Evolutionary conservation across 148 eudicot genomes (phyloP), one percentile per base, ranked within the genome.

Genomic region (Diospyros lotus): DNA sequence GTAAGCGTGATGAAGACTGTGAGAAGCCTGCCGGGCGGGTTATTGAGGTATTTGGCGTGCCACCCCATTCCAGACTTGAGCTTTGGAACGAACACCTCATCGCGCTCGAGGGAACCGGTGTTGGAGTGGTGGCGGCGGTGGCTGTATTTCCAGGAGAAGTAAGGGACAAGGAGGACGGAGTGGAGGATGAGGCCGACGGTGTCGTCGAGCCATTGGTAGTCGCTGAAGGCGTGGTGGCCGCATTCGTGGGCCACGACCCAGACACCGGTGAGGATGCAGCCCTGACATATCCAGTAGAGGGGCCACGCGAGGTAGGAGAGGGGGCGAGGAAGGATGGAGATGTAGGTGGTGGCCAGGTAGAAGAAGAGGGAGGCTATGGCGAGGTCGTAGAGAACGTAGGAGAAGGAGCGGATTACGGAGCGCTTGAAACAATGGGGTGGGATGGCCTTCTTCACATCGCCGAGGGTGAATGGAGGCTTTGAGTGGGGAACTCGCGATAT

Each of bases 71-170:
- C 17, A 0, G 87, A 82, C 71, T 75, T 84, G 50, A 28, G 70
- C 55, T 89, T 91, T 0, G 98, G 98, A 15, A 93, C 97, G 68
- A 89, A 93, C 8, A 91, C 97, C 78, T 93, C 98, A 42, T 93
- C 98, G 42, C 84, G 88, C 9, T 93, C 98, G 4, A 93, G 72
- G 11, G 98, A 93, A 53, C 90, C 97, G 0, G 94, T 91, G 87
- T 91, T 91, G 4, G 94, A 88, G 72, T 93, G 98, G 84, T 93
- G 98, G 80, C 97, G 96, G 39, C 97, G 87, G 70, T 93, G 98
- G 76, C 97, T 91, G 54, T 84, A 80, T 41, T 93, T 93, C 97
- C 97, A 93, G 0, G 97, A 93, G 81, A 93, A 93, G 81, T 87
- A 93, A 1, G 97, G 98, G 55, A 89, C 91, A 1, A 93, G 84